Evolutionary conservation across 441 rosid species (phyloP), one percentile per base, ranked within the genome.

Genomic region (Pelargonium australe): DNA sequence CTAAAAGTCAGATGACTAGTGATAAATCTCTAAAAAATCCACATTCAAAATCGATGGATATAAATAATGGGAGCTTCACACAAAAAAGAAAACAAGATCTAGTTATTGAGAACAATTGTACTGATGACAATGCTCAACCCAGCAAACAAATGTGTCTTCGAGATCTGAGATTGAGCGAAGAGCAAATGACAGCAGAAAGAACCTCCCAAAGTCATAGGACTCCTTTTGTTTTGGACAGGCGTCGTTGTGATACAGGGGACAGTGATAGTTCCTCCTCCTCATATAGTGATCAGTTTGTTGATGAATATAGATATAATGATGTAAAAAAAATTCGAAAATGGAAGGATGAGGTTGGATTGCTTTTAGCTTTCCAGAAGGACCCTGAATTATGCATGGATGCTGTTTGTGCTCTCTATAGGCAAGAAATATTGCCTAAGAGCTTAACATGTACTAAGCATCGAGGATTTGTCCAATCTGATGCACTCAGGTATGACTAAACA

Each of bases 371-470:
- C 45, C 2, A 3, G 28, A 61, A 55, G 58, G 79, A 83, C 34
- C 65, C 16, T 13, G 65, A 71, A 66, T 41, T 77, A 7, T 77
- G 78, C 34, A 67, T 83, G 79, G 64, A 67, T 44, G 85, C 86
- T 70, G 70, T 83, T 60, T 81, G 81, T 68, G 80, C 79, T 71
- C 74, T 83, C 43, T 72, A 68, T 55, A 70, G 79, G 68, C 72
- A 71, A 53, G 66, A 70, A 49, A 63, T 0, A 5, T 41, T 34
- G 10, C 61, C 58, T 10, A 19, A 10, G 58, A 17, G 45, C 34
- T 20, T 47, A 23, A 43, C 68, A 10, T 47, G 64, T 75, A 64
- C 73, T 11, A 44, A 20, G 23, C 20, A 41, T 65, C 67, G 17
- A 72, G 68, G 75, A 58, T 71, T 78, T 43, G 7, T 63, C 19